Evolutionary conservation across 805 yeast species (phyloP).

Genomic region (Starmerella sp.): DNA sequence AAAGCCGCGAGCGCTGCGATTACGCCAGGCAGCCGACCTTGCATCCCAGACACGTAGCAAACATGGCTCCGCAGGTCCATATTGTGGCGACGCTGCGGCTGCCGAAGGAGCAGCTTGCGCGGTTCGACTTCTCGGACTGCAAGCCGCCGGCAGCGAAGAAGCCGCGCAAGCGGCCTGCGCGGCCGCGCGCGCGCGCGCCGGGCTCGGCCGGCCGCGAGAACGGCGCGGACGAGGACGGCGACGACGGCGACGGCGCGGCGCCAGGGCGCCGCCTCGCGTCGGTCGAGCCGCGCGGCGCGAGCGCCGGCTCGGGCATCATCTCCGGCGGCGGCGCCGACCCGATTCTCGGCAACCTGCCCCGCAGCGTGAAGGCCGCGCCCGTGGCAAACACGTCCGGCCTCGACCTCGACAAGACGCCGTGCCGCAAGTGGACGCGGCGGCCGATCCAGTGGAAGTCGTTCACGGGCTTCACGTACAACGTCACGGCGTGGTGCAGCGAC

Average conservation of each 20-base stretch:
- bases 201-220: background rate
- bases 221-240: slow-evolving; percentile 1
- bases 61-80: slow-evolving; percentile 7
- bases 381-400: slow-evolving; percentile 30
- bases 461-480: slow-evolving; percentile 35
- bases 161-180: slow-evolving; percentile 12
- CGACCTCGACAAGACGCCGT: slow-evolving; percentile 35
- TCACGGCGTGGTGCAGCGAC: slow-evolving; percentile 34
- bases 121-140: slow-evolving; percentile 17
- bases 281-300: slow-evolving; percentile 1
- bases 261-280: background rate
- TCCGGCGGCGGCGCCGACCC: slow-evolving; percentile 16
- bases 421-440: slow-evolving; percentile 36
- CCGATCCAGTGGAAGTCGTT: slow-evolving; percentile 35
- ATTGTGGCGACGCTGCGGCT: slow-evolving; percentile 18
- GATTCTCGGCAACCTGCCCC: slow-evolving; percentile 18
- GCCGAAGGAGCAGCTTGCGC: slow-evolving; percentile 16
- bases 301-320: slow-evolving; percentile 3
- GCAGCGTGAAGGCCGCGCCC: slow-evolving; percentile 21
- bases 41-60: background rate
- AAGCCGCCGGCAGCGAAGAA: slow-evolving; percentile 4
- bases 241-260: background rate
- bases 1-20: background rate
- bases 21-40: background rate
- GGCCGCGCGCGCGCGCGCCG: background rate